A percentile compares a stretch with the other conserved stretches of the same genome.
phyloP scores from a whole-genome alignment of 305 asterid genomes.

The Striga hermonthica region DNA sequence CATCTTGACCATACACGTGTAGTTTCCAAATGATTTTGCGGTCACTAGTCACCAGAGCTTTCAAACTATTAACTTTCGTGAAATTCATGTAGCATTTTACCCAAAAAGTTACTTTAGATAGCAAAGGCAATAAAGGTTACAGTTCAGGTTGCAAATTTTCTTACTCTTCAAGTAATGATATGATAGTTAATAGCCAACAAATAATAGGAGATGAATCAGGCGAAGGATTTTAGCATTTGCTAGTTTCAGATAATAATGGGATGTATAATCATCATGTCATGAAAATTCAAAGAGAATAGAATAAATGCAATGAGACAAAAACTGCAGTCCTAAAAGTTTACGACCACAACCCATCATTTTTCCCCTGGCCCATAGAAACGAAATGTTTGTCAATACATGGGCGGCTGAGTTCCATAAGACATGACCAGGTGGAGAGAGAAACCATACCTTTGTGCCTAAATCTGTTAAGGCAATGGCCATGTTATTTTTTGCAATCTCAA shows the following conservation, averaged over 20 bases:
- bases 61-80: too few species aligned
- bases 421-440: constrained; percentile 25
- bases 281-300: constrained; percentile 9
- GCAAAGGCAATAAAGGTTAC: too few species aligned
- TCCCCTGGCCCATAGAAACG: constrained; percentile 6
- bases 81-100: too few species aligned
- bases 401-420: constrained; percentile 19
- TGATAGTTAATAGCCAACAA: not conserved
- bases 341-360: not conserved
- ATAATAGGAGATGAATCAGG: not conserved
- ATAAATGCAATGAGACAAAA: constrained; percentile 15
- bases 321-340: not conserved
- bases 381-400: constrained; percentile 11
- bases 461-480: constrained; percentile 99
- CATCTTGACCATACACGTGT: not conserved
- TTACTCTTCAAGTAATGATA: not conserved
- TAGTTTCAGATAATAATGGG: constrained; percentile 10
- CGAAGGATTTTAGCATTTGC: constrained; percentile 18
- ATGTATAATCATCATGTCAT: constrained; percentile 12
- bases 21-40: not conserved
- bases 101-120: too few species aligned
- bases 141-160: too few species aligned
- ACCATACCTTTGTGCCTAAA: constrained; percentile 95
- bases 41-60: too few species aligned
- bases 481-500: constrained; percentile 98